These are phyloP conservation scores for Dactylonectria macrodidyma DNA, from an alignment of 2,329 filamentous ascomycete genomes.

Conservation along the genomic window DNA sequence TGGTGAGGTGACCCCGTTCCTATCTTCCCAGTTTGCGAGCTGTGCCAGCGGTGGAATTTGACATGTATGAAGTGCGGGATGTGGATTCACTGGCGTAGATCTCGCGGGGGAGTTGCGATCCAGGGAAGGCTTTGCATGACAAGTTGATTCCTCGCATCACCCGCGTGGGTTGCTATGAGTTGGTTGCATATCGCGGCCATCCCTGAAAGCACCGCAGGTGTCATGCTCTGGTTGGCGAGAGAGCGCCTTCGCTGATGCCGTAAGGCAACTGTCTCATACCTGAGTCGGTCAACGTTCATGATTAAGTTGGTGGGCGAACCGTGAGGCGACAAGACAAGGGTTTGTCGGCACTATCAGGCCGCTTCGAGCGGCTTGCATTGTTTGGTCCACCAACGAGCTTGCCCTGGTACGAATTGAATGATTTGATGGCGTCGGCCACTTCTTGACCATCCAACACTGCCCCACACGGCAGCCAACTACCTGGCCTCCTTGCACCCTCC, in stretches of 20 bases:
- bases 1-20: background rate
- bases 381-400: conserved; percentile 35
- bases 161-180: conserved; percentile 8
- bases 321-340: conserved; percentile 43
- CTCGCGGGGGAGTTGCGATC: conserved; percentile 33
- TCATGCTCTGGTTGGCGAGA: conserved; percentile 13
- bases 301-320: conserved; percentile 42
- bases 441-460: conserved; percentile 27
- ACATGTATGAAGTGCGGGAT: conserved; percentile 32
- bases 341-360: conserved; percentile 39
- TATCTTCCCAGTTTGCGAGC: background rate
- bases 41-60: conserved; percentile 8
- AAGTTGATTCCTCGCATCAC: conserved; percentile 25
- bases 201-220: conserved; percentile 3
- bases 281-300: background rate
- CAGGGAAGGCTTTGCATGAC: conserved; percentile 24
- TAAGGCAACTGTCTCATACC: conserved; percentile 4
- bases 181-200: conserved; percentile 3
- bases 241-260: conserved; percentile 10
- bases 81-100: conserved; percentile 40
- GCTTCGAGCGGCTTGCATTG: conserved; percentile 45
- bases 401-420: conserved; percentile 29
- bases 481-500: conserved; percentile 13
- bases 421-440: conserved; percentile 33
- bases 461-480: conserved; percentile 34